Evolutionary conservation across 2,329 filamentous ascomycete species (phyloP).

Genomic region (Venturia effusa): DNA sequence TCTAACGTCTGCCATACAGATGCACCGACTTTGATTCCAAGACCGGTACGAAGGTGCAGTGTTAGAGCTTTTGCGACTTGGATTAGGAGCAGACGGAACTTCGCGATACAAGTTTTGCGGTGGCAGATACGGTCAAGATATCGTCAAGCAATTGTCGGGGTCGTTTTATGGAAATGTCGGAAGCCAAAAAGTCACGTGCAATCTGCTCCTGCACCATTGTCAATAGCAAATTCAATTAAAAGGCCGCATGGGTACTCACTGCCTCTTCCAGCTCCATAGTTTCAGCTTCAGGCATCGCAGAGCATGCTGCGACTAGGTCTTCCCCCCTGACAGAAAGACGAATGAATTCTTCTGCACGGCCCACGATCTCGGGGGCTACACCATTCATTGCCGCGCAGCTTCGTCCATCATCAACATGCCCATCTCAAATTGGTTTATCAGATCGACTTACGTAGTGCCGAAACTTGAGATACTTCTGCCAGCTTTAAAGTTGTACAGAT

Average conservation of each 20-base stretch:
- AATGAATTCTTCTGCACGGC: slow-evolving; percentile 65
- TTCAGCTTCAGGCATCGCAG: slow-evolving; percentile 54
- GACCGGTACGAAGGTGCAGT: no score
- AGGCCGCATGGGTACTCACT: slow-evolving; percentile 27
- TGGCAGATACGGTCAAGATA: slow-evolving; percentile 20
- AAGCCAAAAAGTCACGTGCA: slow-evolving; percentile 31
- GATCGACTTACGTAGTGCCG: slow-evolving; percentile 49
- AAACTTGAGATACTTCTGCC: slow-evolving; percentile 74
- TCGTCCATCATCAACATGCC: slow-evolving; percentile 8
- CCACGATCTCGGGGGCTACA: slow-evolving; percentile 59
- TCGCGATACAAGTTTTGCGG: slow-evolving; percentile 8
- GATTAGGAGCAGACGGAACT: no score
- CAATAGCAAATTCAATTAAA: slow-evolving; percentile 12
- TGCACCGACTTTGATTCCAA: no score
- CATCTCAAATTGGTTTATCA: neutral
- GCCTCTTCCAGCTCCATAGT: slow-evolving; percentile 56
- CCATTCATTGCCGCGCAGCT: slow-evolving; percentile 77
- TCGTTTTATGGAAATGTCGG: slow-evolving; percentile 23
- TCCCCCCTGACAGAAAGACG: slow-evolving; percentile 59
- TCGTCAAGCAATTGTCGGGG: slow-evolving; percentile 27
- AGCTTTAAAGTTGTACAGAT: slow-evolving; percentile 56
- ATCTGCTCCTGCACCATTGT: slow-evolving; percentile 26
- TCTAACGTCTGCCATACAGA: no score
- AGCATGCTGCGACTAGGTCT: slow-evolving; percentile 64
- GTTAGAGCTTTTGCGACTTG: no score